Conservation (phyloP, 129 eudicot genomes). For the Heracleum sosnowskyi region DNA sequence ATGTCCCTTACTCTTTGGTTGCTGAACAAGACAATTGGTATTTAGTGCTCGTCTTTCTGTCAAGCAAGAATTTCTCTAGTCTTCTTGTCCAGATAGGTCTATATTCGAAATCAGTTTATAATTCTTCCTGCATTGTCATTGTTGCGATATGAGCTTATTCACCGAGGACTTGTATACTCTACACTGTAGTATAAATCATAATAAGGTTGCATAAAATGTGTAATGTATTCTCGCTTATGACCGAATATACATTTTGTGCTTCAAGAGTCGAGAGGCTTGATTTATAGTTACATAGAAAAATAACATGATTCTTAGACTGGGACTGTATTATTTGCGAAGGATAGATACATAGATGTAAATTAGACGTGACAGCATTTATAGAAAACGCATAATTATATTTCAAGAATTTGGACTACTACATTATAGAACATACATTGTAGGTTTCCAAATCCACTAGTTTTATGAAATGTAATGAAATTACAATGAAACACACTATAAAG, state of each 20-base stretch:
- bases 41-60: constrained; percentile 17
- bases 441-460: background rate
- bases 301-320: background rate
- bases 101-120: background rate
- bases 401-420: background rate
- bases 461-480: background rate
- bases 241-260: background rate
- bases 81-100: background rate
- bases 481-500: background rate
- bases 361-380: background rate
- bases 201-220: background rate
- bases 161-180: background rate
- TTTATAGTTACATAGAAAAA: background rate
- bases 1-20: constrained; percentile 73
- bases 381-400: background rate
- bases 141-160: background rate
- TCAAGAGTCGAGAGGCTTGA: background rate
- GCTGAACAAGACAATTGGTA: constrained; percentile 64
- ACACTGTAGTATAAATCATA: background rate
- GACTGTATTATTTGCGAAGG: background rate
- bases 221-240: background rate
- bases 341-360: background rate
- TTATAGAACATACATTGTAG: background rate
- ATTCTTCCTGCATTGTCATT: background rate
- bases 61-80: background rate